Evolutionary conservation across 768 basidiomycete species (phyloP).

Genomic region (Mycena rebaudengoi): DNA sequence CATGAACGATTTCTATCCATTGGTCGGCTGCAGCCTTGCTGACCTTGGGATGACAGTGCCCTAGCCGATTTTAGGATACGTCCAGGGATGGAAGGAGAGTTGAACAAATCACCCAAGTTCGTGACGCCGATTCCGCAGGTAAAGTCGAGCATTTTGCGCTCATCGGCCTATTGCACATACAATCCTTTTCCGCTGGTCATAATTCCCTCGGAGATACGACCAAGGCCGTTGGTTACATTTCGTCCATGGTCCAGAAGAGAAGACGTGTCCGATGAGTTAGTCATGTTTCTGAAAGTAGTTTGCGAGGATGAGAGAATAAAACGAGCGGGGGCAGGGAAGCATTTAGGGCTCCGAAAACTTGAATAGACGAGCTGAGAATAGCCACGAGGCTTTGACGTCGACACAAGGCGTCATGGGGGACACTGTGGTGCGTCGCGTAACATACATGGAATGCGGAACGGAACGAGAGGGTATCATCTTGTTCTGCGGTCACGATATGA

Average conservation of each 20-base stretch:
- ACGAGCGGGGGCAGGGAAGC: no score
- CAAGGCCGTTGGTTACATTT: conserved; percentile 55
- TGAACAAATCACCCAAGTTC: conserved; percentile 66
- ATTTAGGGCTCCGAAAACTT: no score
- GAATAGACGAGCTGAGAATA: no score
- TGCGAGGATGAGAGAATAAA: no score
- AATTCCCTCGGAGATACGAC: conserved; percentile 59
- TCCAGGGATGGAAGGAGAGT: not conserved
- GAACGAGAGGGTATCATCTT: no score
- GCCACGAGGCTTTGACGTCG: no score
- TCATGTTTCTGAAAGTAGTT: conserved; percentile 13
- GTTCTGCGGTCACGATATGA: no score
- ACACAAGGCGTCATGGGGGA: no score
- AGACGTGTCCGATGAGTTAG: conserved; percentile 14
- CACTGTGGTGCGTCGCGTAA: no score
- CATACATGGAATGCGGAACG: no score
- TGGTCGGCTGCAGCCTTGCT: conserved; percentile 91
- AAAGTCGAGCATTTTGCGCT: conserved; percentile 81
- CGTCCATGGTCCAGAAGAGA: conserved; percentile 50
- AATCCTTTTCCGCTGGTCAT: conserved; percentile 77
- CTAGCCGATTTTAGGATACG: conserved; percentile 43
- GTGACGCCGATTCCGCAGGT: conserved; percentile 91
- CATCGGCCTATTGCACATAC: conserved; percentile 77
- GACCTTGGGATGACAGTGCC: conserved; percentile 88
- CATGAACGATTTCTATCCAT: conserved; percentile 81